A percentile compares a stretch with the other conserved stretches of the same genome.
These are phyloP conservation scores for Tagetes erecta DNA, from an alignment of 129 eudicot species.

Conservation along the genomic window DNA sequence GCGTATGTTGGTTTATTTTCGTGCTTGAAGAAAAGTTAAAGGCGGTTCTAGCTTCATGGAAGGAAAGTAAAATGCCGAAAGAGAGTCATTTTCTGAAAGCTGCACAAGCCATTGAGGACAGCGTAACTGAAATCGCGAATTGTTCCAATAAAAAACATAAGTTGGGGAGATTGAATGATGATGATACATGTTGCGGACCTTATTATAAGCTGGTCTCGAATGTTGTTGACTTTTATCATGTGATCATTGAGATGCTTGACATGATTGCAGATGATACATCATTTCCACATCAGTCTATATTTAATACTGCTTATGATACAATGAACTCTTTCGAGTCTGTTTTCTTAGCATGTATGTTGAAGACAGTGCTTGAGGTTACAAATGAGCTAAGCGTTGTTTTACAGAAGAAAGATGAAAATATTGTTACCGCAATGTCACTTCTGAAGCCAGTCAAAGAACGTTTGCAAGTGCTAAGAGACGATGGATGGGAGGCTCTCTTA, in stretches of 20 bases:
- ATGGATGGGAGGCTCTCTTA: background rate
- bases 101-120: background rate
- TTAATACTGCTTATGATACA: background rate
- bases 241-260: conserved; percentile 19
- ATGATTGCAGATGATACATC: background rate
- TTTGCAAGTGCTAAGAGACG: background rate
- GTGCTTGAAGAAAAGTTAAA: background rate
- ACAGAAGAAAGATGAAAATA: conserved; percentile 10
- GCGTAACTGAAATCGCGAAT: background rate
- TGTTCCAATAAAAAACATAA: background rate
- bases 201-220: conserved; percentile 1
- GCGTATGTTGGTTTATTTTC: conserved; percentile 4
- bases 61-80: background rate
- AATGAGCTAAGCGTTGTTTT: conserved; percentile 11
- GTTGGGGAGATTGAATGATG: background rate
- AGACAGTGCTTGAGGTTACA: conserved; percentile 9
- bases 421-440: conserved; percentile 23
- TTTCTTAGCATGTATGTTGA: conserved; percentile 8
- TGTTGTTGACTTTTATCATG: conserved; percentile 6
- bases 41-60: conserved; percentile 7
- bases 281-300: background rate
- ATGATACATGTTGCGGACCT: conserved; percentile 15
- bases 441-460: background rate
- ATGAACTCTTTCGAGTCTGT: conserved; percentile 2
- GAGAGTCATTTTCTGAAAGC: background rate